Evolutionary conservation across 495 filamentous ascomycete species (phyloP), one percentile per base, ranked within the genome.

Genomic region (Xylaria telfairii): DNA sequence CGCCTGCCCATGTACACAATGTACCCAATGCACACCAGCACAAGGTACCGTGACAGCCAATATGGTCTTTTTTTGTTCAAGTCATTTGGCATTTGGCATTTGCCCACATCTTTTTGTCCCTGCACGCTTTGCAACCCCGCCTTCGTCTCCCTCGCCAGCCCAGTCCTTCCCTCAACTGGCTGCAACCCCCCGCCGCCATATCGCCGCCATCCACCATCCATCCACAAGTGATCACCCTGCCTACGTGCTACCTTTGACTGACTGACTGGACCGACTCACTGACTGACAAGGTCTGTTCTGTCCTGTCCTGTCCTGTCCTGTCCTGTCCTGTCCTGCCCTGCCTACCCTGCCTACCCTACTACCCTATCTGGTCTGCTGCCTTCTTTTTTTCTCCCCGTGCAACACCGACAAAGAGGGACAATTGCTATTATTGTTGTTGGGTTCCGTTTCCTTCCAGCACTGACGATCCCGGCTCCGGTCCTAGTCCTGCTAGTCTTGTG

Each of bases 11-110:
- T 30, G 26, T 44, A 32, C 13, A 64, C 3, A n/a, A n/a, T n/a
- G n/a, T n/a, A n/a, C n/a, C n/a, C n/a, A n/a, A n/a, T n/a, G n/a
- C n/a, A n/a, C n/a, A n/a, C n/a, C n/a, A n/a, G n/a, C 51, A 30
- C 24, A 24, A 44, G 21, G 51, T 67, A 67, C 37, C 37, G 30
- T 34, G 30, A 32, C 56, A 59, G 56, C 17, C 17, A 24, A 34
- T 32, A 54, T 47, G 21, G 17, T n/a, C 15, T 54, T 68, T 68
- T 61, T 68, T 39, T 6, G 28, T 68, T 51, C 44, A 68, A 47
- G 44, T 68, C 67, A 69, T 68, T 69, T 69, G 57, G 56, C 67
- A 69, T 68, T 69, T 69, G 57, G 42, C 67, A 69, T 61, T 62
- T 60, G 66, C 66, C 66, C 66, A 68, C 54, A 60, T 49, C 67